Conservation (phyloP, 768 basidiomycete genomes). For the Boletus sp. region DNA sequence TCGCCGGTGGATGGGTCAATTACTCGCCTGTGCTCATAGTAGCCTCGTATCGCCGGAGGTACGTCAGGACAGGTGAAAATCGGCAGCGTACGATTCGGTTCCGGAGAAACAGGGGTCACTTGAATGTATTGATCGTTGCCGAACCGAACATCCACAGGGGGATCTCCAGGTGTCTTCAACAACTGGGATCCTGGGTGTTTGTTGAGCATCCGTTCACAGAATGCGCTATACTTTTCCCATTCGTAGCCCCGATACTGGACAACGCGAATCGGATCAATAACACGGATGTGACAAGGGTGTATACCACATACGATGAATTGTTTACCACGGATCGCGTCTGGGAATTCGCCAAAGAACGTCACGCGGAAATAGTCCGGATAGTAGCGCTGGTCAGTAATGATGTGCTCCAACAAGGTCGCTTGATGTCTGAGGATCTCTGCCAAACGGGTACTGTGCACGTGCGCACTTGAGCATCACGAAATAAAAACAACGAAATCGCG, state of each 20-base stretch:
- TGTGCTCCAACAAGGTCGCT: slow-evolving; percentile 84
- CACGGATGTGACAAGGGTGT: not conserved
- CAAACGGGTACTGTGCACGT: slow-evolving; percentile 59
- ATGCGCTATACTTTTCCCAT: slow-evolving; percentile 90
- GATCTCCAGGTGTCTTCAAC: slow-evolving; percentile 69
- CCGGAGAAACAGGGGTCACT: slow-evolving; percentile 80
- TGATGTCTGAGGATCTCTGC: slow-evolving; percentile 86
- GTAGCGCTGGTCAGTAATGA: slow-evolving; percentile 77
- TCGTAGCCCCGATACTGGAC: slow-evolving; percentile 87
- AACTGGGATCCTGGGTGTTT: slow-evolving; percentile 87
- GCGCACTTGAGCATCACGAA: slow-evolving; percentile 7
- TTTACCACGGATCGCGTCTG: slow-evolving; percentile 79
- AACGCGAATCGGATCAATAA: not conserved
- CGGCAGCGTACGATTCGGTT: slow-evolving; percentile 72
- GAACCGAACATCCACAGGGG: slow-evolving; percentile 75
- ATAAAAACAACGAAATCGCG: not conserved
- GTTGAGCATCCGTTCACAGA: slow-evolving; percentile 88
- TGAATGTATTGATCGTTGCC: slow-evolving; percentile 85
- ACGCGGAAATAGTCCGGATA: slow-evolving; percentile 94
- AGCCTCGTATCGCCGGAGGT: slow-evolving; percentile 71
- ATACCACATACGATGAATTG: slow-evolving; percentile 76
- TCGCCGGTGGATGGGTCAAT: not conserved
- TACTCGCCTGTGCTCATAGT: slow-evolving; percentile 81
- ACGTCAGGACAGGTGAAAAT: slow-evolving; percentile 88
- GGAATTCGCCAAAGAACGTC: slow-evolving; percentile 91